Percentiles rank a stretch among this genome's conserved stretches.
Evolutionary conservation across 108 stramenopile genomes (phyloP).

Genomic region (Asterionellopsis glacialis): DNA sequence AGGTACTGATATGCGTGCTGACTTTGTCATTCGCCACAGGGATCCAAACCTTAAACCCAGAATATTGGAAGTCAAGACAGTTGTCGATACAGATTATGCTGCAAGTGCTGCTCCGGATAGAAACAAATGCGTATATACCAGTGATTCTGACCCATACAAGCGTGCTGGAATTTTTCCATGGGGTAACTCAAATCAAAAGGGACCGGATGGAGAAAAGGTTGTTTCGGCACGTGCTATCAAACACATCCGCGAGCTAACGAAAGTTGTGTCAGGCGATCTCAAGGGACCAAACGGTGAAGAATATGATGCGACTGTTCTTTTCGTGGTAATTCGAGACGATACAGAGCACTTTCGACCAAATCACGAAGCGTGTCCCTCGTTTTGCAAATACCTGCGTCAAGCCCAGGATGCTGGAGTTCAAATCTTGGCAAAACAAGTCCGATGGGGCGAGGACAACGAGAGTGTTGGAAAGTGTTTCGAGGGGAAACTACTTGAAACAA

Average conservation of each 20-base stretch:
- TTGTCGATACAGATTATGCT: conserved; percentile 57
- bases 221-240: conserved; percentile 62
- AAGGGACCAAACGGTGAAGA: background rate
- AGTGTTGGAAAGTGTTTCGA: conserved; percentile 30
- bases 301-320: conserved; percentile 35
- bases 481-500: conserved; percentile 14
- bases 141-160: conserved; percentile 22
- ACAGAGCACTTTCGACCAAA: conserved; percentile 41
- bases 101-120: conserved; percentile 10
- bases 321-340: conserved; percentile 52
- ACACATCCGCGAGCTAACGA: conserved; percentile 48
- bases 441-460: conserved; percentile 27
- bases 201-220: conserved; percentile 53
- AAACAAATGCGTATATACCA: conserved; percentile 34
- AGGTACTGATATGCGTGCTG: conserved; percentile 36
- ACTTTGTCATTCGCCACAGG: conserved; percentile 34
- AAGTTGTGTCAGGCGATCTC: conserved; percentile 14
- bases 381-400: conserved; percentile 39
- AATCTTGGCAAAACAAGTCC: conserved; percentile 39
- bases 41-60: conserved; percentile 20
- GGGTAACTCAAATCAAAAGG: conserved; percentile 51
- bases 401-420: conserved; percentile 42
- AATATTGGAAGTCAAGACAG: conserved; percentile 56
- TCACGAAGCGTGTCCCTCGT: conserved; percentile 51
- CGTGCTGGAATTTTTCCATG: conserved; percentile 61